Base-by-base conservation (phyloP, 1,284 basidiomycete species). In the Cutaneotrichosporon sp. region DNA sequence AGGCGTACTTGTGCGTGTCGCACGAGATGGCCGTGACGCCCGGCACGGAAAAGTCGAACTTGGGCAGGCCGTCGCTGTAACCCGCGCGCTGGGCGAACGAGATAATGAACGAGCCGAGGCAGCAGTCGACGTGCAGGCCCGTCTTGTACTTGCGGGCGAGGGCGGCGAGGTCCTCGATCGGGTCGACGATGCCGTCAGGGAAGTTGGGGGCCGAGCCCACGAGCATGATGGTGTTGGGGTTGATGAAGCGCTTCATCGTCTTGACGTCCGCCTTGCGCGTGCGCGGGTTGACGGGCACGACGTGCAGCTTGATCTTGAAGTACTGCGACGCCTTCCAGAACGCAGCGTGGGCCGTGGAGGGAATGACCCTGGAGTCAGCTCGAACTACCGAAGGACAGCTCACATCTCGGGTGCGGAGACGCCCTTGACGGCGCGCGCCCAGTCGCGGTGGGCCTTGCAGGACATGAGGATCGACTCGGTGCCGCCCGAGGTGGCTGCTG, bases 271-370 rank as follows among this genome's bases (percentile, higher is more conserved):
- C 94, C 76, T 90, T 87, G 25, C 95, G 87, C 11, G 92, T 93
- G 27, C 82, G 76, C 1, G 84, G 83, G 75, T 98, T 85, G n/a
- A 98, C 89, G 0, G 92, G 91, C 53, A 99, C 87, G 47, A 86
- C 85, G 73, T 94, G 92, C 1, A 97, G 82, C 81, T 95, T 97
- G 82, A 98, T 87, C n/a, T 87, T 86, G 72, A 99, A 87, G 81
- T 97, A 98, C 29, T 87, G 85, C 3, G 87, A 88, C 4, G 89
- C 94, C 78, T 99, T 99, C 82, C 92, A 89, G 75, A 99, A 99
- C 0, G 95, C 95, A 2, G 93, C 93, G 75, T 98, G 95, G 0
- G 90, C 94, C 0, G 91, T 90, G 0, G 85, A 83, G 0, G 93
- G 90, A 9, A 97, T 81, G 64, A 98, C 83, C 83, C 92, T 61